Evolutionary conservation across 768 basidiomycete genomes (phyloP), one percentile per base, ranked within the genome.

Genomic region (Cantharellus anzutake): DNA sequence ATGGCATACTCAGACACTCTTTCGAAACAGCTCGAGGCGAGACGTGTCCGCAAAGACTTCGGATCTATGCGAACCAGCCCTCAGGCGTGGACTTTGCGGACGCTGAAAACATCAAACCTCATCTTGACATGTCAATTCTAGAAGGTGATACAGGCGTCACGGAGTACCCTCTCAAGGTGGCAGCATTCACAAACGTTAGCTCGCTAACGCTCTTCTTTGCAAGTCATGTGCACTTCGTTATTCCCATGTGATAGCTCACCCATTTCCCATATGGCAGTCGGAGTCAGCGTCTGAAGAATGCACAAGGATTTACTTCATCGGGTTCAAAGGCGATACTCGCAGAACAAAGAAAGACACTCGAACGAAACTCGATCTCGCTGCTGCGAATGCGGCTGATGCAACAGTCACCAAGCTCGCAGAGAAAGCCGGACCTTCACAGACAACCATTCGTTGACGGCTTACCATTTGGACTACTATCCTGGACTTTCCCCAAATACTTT

Each of bases 131-230:
- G 50, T 75, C 75, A 51, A 75, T 90, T 14, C 73, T 80, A 34
- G 83, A 87, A 68, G 85, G 83, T 16, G 83, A 86, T 66, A 73
- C 77, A 0, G 73, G 75, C 14, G 79, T 81, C 3, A 75, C 79
- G 2, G 87, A 90, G 68, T 91, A 91, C 64, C 88, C 87, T 0
- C 64, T 91, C 39, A 78, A 81, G 35, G 77, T 81, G 0, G 80
- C 87, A 16, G 80, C 86, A 4, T 88, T 91, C 66, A 71, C 84
- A 4, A 90, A 79, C 66, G 74, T 89, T 57, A 82, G 79, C 63
- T 77, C 82, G 0, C 68, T 89, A 39, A 85, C 84, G 2, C 70
- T 91, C 3, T 85, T 85, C 71, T 88, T 91, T 67, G 88, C 90
- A 67, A 66, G 87, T 77, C 14, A 11, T 55, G 7, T 37, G 7